phyloP scores from a whole-genome alignment of 2,329 filamentous ascomycete genomes.

The Colletotrichum sp. region DNA sequence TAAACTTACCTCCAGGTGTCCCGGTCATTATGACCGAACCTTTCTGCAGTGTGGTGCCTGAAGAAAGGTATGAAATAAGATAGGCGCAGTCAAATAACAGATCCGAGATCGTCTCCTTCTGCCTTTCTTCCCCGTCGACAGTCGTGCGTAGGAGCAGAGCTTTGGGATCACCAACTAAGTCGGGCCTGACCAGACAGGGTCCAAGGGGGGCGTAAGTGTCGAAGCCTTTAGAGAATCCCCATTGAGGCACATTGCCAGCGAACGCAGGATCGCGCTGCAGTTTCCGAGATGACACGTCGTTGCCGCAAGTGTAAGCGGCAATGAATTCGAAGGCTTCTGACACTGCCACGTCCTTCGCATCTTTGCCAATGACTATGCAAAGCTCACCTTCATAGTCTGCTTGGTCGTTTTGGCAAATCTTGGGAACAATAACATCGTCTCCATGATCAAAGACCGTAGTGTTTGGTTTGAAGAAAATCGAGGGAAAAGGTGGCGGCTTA shows the following conservation, averaged over 20 bases:
- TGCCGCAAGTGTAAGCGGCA: conserved; percentile 57
- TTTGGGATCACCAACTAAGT: conserved; percentile 46
- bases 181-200: conserved; percentile 48
- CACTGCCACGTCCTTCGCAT: conserved; percentile 51
- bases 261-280: conserved; percentile 52
- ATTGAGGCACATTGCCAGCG: conserved; percentile 59
- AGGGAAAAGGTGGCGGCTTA: conserved; percentile 52
- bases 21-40: conserved; percentile 51
- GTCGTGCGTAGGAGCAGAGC: conserved; percentile 47
- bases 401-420: conserved; percentile 51
- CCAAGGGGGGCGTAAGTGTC: conserved; percentile 61
- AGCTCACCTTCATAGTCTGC: conserved; percentile 55
- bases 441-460: conserved; percentile 41
- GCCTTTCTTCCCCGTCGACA: conserved; percentile 52
- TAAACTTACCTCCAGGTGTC: conserved; percentile 42
- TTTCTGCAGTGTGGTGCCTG: conserved; percentile 46
- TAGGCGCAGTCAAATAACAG: conserved; percentile 48
- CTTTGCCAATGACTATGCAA: conserved; percentile 51
- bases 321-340: conserved; percentile 53
- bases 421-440: conserved; percentile 47
- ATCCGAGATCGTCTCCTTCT: conserved; percentile 43
- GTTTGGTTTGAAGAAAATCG: conserved; percentile 55
- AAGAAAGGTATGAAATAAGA: conserved; percentile 39
- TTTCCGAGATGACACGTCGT: conserved; percentile 60
- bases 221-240: conserved; percentile 62